phyloP scores from a whole-genome alignment of 441 rosid genomes.

The Eruca vesicaria region DNA sequence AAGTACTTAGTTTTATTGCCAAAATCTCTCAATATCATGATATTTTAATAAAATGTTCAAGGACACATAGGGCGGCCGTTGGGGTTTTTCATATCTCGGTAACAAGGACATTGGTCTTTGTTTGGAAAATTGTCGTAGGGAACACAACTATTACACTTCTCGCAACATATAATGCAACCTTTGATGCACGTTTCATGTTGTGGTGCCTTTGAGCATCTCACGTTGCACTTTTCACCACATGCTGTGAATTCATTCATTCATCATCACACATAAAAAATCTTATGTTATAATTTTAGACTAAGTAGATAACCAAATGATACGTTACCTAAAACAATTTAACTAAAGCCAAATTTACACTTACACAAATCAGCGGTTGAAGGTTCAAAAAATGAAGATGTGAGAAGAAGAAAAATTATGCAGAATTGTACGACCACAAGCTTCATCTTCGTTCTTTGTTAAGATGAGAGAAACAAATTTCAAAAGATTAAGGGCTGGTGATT shows the following conservation, averaged over 20 bases:
- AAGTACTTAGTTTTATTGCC: background rate
- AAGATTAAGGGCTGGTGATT: background rate
- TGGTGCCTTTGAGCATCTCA: slow-evolving; percentile 45
- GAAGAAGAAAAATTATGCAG: background rate
- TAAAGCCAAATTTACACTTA: background rate
- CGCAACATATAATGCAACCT: slow-evolving; percentile 52
- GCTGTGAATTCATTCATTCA: slow-evolving; percentile 2
- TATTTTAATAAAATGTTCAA: slow-evolving; percentile 17
- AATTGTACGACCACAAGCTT: slow-evolving; percentile 8
- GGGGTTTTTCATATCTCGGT: slow-evolving; percentile 40
- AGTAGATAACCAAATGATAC: background rate
- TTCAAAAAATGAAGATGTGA: slow-evolving; percentile 1
- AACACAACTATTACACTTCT: slow-evolving; percentile 49
- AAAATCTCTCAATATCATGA: background rate
- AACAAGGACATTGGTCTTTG: slow-evolving; percentile 61
- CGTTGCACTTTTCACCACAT: slow-evolving; percentile 40
- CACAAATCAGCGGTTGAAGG: slow-evolving; percentile 2
- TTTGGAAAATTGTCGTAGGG: slow-evolving; percentile 54
- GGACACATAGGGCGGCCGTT: slow-evolving; percentile 53
- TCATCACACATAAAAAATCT: background rate
- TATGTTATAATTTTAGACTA: background rate
- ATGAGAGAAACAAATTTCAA: background rate
- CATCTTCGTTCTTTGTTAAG: slow-evolving; percentile 2
- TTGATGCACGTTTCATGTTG: slow-evolving; percentile 46
- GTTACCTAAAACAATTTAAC: background rate